These are phyloP conservation scores for Fusarium brachygibbosum DNA, from an alignment of 2,329 filamentous ascomycete genomes.

Conservation along the genomic window DNA sequence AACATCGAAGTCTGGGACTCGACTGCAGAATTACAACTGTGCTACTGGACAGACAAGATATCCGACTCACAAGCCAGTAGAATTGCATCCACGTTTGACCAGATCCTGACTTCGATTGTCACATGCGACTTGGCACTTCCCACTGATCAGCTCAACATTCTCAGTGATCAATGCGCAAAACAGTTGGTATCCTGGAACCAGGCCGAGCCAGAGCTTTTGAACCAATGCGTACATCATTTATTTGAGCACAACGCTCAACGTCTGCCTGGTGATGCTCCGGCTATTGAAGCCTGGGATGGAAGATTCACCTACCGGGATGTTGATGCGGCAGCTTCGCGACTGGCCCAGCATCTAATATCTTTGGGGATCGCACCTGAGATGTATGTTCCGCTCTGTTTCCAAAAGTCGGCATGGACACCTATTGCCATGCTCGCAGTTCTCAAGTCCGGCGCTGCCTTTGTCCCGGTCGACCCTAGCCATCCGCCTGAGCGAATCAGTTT, in stretches of 20 bases:
- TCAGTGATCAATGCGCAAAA: constrained; percentile 24
- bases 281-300: constrained; percentile 63
- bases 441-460: constrained; percentile 53
- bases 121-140: neutral
- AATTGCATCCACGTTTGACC: constrained; percentile 39
- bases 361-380: constrained; percentile 48
- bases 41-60: constrained; percentile 45
- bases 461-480: constrained; percentile 54
- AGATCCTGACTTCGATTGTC: constrained; percentile 26
- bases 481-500: constrained; percentile 48
- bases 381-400: constrained; percentile 54
- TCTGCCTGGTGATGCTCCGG: constrained; percentile 49
- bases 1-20: constrained; percentile 45
- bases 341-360: constrained; percentile 56
- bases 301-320: constrained; percentile 55
- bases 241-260: constrained; percentile 54
- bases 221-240: constrained; percentile 58
- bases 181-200: constrained; percentile 49
- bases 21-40: constrained; percentile 34
- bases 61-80: constrained; percentile 37
- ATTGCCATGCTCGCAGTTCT: constrained; percentile 54
- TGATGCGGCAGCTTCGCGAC: constrained; percentile 20
- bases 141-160: constrained; percentile 36
- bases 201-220: constrained; percentile 12
- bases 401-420: constrained; percentile 55